Evolutionary conservation across 2,329 filamentous ascomycete genomes (phyloP), one percentile per base, ranked within the genome.

Genomic region (Curvularia sp.): DNA sequence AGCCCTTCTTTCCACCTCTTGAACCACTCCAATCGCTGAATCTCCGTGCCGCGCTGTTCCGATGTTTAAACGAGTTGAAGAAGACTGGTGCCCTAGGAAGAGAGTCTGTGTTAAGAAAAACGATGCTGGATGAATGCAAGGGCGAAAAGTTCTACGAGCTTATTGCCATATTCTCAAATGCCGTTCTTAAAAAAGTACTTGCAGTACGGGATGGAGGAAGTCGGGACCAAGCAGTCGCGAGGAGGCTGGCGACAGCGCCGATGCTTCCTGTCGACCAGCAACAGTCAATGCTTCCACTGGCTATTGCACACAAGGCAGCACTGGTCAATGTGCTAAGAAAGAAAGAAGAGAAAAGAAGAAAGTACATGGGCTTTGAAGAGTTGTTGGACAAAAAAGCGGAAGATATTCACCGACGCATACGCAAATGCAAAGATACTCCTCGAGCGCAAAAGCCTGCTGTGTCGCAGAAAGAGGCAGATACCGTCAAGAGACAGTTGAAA

Each of bases 61-160:
- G 92, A 76, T 87, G 85, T 65, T 86, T 99, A 53, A 91, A 94
- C 63, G 89, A 92, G 50, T 82, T 92, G 59, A 98, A 98, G 81
- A 96, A 96, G 80, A 91, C 87, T 79, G 93, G 93, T 28, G 81
- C 89, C 0, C 81, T 98, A 8, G 91, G 92, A 3, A 84, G 91
- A 49, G 93, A 97, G 71, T 85, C 86, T 0, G 85, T 96, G 0
- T 79, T 98, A 30, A 87, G 95, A 50, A 97, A 97, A 80, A 96
- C 92, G 0, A 97, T 97, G 91, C 82, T 99, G 50, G 95, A 99
- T 73, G 94, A 99, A 69, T 99, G 95, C 79, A 93, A 90, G 65
- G 94, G 94, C 5, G 93, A 97, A 53, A 89, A 92, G 63, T 86
- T 98, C 53, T 93, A 93, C 73, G 95, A 99, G 72, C 80, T 97